Evolutionary conservation across 1,139 yeast genomes (phyloP).

Genomic region (Suhomyces choctaworum): DNA sequence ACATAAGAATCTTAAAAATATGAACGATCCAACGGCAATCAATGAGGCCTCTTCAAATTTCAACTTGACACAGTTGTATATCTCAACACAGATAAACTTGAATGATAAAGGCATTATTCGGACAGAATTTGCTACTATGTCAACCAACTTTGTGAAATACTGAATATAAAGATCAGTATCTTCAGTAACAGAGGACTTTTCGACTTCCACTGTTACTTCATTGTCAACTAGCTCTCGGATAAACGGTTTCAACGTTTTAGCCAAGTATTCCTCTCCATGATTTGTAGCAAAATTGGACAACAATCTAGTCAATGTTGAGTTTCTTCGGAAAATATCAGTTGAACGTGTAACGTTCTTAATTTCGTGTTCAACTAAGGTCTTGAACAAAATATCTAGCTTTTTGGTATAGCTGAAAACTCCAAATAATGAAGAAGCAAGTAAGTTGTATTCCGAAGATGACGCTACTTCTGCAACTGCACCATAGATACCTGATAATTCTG

Average conservation of each 20-base stretch:
- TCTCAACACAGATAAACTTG: conserved; percentile 70
- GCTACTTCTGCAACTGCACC: conserved; percentile 71
- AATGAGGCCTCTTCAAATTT: conserved; percentile 69
- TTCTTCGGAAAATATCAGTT: conserved; percentile 74
- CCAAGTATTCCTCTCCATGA: conserved; percentile 62
- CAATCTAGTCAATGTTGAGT: conserved; percentile 78
- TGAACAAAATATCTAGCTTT: conserved; percentile 56
- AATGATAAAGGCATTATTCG: conserved; percentile 69
- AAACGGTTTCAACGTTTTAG: conserved; percentile 55
- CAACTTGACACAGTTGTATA: conserved; percentile 59
- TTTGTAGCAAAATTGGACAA: conserved; percentile 69
- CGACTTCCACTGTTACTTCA: conserved; percentile 65
- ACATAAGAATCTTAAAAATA: conserved; percentile 81
- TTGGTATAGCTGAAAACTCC: conserved; percentile 58
- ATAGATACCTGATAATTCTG: conserved; percentile 31
- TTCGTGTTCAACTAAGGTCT: conserved; percentile 61
- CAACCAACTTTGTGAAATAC: conserved; percentile 60
- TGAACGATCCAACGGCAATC: conserved; percentile 83
- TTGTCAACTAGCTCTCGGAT: conserved; percentile 50
- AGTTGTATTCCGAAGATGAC: conserved; percentile 46
- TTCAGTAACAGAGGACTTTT: conserved; percentile 43
- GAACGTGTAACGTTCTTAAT: conserved; percentile 59
- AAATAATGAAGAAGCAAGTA: conserved; percentile 67
- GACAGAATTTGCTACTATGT: conserved; percentile 58
- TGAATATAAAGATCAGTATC: conserved; percentile 56